Percentiles rank a stretch among this genome's conserved stretches.
These are phyloP conservation scores for Debaryomyces robertsiae DNA, from an alignment of 1,139 yeast genomes.

Conservation along the genomic window DNA sequence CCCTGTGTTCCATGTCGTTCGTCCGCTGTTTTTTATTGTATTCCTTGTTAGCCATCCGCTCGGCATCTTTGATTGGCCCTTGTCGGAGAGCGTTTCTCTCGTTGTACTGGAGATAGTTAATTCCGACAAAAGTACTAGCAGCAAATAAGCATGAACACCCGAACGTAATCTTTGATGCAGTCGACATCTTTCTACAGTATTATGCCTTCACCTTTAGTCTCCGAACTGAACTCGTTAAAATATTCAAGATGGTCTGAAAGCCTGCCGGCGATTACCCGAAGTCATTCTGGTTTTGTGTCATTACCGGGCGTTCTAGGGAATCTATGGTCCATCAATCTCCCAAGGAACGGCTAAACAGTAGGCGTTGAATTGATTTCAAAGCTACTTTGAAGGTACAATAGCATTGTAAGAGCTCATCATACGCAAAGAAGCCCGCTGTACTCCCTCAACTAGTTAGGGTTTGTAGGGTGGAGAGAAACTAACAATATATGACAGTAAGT, in stretches of 20 bases:
- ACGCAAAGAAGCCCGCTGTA: too few species aligned
- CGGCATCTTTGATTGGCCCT: slow-evolving; percentile 81
- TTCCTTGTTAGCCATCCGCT: slow-evolving; percentile 51
- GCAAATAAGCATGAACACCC: slow-evolving; percentile 61
- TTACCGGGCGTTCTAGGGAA: slow-evolving; percentile 6
- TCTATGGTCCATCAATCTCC: slow-evolving; percentile 3
- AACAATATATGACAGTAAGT: too few species aligned
- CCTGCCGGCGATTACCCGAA: too few species aligned
- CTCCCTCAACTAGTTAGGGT: background rate
- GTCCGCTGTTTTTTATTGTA: slow-evolving; percentile 44
- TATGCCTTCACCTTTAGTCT: background rate
- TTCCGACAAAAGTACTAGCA: slow-evolving; percentile 61
- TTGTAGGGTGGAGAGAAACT: too few species aligned
- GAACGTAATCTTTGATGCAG: slow-evolving; percentile 70
- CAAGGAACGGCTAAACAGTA: too few species aligned
- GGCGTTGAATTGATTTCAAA: too few species aligned
- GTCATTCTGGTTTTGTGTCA: slow-evolving; percentile 3
- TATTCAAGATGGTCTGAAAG: too few species aligned
- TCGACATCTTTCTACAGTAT: slow-evolving; percentile 51
- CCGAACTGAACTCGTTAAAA: too few species aligned
- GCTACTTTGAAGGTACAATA: too few species aligned
- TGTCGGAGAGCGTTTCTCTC: slow-evolving; percentile 72
- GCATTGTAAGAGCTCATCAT: too few species aligned
- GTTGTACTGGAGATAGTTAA: slow-evolving; percentile 64
- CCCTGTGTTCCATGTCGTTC: slow-evolving; percentile 73